Base-by-base conservation (phyloP, 495 filamentous ascomycete species). In the Extremus antarcticus region DNA sequence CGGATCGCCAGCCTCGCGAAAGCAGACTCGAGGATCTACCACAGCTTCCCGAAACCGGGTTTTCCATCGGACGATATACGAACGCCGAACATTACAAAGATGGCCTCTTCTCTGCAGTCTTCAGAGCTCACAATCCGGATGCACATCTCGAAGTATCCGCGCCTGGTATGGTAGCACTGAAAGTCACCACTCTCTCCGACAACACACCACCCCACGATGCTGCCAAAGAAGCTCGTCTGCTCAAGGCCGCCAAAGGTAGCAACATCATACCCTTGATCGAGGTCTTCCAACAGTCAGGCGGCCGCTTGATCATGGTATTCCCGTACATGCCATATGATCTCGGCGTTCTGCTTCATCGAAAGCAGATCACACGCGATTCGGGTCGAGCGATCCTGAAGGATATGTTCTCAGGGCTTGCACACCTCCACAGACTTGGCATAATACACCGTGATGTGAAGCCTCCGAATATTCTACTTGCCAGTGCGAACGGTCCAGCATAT, bases 391-490 rank as follows among this genome's bases (percentile, higher is more conserved):
- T 76, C 59, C 77, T 94, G 57, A 67, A 63, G 10, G 80, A 86
- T 61, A 61, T 94, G 55, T 89, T 96, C 69, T 67, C 68, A 16
- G 94, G 82, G 7, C 77, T 98, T 10, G 67, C 68, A 3, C 78
- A 87, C 63, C 66, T 94, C 23, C 94, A 98, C 69, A 56, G 66
- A 10, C 68, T 79, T 15, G 81, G 78, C 8, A 88, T 98, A 50
- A 84, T 97, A 59, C 92, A 98, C 68, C 82, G 92, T 25, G 92
- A 98, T 64, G 75, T 98, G 64, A 98, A 98, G 65, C 90, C 92
- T 7, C 85, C 88, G 1, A 94, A 95, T 59, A 78, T 98, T 48
- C 73, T 97, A 38, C 76, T 97, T 56, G 68, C 77, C 39, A 79
- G 81, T 1, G 71, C 76, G 0, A 66, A 74, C n/a, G 85, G 87